These are phyloP conservation scores for Suaeda aralocaspica DNA, from an alignment of 148 eudicot genomes.

Conservation along the genomic window DNA sequence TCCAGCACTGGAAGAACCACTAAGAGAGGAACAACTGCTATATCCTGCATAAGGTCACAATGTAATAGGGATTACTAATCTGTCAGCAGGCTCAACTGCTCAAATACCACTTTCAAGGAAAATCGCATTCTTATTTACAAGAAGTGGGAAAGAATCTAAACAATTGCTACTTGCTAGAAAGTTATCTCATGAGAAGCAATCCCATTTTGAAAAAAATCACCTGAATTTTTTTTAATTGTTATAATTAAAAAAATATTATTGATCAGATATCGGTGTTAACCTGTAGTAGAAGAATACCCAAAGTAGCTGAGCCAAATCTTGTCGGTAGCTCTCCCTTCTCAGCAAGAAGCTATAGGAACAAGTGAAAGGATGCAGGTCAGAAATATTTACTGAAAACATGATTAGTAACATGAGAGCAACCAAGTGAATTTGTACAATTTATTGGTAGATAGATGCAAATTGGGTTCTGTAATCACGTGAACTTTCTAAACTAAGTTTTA, in stretches of 20 bases:
- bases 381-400: not conserved
- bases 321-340: conserved; percentile 99
- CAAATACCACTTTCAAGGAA: conserved; percentile 12
- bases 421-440: not conserved
- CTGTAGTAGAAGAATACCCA: conserved; percentile 95
- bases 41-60: conserved; percentile 70
- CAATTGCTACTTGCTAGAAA: conserved; percentile 1
- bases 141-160: not conserved
- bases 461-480: not conserved
- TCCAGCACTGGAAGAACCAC: conserved; percentile 97
- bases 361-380: not conserved
- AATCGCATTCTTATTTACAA: not conserved
- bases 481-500: not conserved
- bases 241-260: not conserved
- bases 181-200: not conserved
- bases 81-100: not conserved
- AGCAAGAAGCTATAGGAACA: conserved; percentile 79
- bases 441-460: not conserved
- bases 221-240: no score
- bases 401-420: not conserved
- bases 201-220: not conserved
- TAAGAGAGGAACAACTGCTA: conserved; percentile 97
- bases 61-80: not conserved
- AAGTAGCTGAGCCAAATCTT: conserved; percentile 91
- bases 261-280: conserved; percentile 30